Conservation (phyloP, 116 monocot genomes). For the Cymodocea nodosa region DNA sequence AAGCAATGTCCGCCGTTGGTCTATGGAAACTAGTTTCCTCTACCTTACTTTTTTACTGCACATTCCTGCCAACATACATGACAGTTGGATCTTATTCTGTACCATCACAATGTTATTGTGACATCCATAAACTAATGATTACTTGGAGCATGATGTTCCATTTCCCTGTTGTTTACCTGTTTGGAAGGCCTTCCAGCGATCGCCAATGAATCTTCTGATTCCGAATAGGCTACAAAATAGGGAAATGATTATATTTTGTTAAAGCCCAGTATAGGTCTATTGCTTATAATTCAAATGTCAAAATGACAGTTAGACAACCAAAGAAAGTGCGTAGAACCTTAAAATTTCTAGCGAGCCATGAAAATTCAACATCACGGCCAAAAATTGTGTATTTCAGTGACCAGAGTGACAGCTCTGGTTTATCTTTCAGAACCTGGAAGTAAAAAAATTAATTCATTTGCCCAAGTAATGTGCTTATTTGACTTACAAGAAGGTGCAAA, state of each 20-base stretch:
- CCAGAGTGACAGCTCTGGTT: conserved; percentile 80
- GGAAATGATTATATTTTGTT: not conserved
- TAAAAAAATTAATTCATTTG: not conserved
- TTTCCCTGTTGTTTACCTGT: conserved; percentile 30
- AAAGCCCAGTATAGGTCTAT: not conserved
- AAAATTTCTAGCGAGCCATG: conserved; percentile 91
- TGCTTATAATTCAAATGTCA: not conserved
- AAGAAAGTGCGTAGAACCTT: conserved; percentile 30
- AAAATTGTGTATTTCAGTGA: conserved; percentile 69
- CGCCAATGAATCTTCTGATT: conserved; percentile 99
- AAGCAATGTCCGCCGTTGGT: not conserved
- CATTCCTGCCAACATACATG: not conserved
- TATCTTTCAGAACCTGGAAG: conserved; percentile 60
- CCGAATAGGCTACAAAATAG: conserved; percentile 55
- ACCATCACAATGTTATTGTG: not conserved
- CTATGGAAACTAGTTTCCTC: not conserved
- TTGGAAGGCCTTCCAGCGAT: conserved; percentile 89
- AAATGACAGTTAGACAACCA: not conserved
- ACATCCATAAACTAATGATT: not conserved
- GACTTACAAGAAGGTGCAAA: too few species aligned
- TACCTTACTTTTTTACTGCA: not conserved
- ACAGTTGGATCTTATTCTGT: not conserved
- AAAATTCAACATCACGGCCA: conserved; percentile 71
- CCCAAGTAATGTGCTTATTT: too few species aligned
- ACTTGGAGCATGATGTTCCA: too few species aligned